Evolutionary conservation across 2,329 filamentous ascomycete genomes (phyloP).

Genomic region (Penicillium sp.): DNA sequence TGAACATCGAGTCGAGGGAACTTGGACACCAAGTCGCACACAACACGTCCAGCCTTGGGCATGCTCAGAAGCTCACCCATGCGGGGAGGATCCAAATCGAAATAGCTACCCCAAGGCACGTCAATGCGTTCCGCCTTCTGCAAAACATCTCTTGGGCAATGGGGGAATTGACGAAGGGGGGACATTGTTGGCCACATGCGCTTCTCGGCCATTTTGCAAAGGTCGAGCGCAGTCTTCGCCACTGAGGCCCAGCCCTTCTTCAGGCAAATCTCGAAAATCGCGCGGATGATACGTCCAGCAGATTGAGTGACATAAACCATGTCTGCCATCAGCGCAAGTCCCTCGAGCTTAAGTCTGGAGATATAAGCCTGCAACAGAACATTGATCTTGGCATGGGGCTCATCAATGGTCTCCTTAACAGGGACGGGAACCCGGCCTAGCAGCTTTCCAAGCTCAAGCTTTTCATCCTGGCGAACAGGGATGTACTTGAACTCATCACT

Average conservation of each 20-base stretch:
- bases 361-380: conserved; percentile 96
- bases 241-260: conserved; percentile 96
- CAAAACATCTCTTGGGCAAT: conserved; percentile 78
- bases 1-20: conserved; percentile 92
- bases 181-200: conserved; percentile 99
- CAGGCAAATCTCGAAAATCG: conserved; percentile 94
- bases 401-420: conserved; percentile 96
- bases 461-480: conserved; percentile 94
- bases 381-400: conserved; percentile 97
- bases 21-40: conserved; percentile 83
- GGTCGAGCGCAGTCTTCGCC: conserved; percentile 83
- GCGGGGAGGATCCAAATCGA: conserved; percentile 90
- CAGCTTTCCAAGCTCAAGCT: conserved; percentile 89
- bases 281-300: conserved; percentile 89
- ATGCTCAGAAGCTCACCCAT: conserved; percentile 94
- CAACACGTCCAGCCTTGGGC: conserved; percentile 79
- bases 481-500: conserved; percentile 99
- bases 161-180: conserved; percentile 83
- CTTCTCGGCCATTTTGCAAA: conserved; percentile 99
- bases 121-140: conserved; percentile 93
- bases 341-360: conserved; percentile 88
- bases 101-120: conserved; percentile 89
- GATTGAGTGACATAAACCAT: conserved; percentile 99
- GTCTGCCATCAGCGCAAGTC: conserved; percentile 93
- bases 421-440: conserved; percentile 88